Evolutionary conservation across 1,284 basidiomycete genomes (phyloP).

Genomic region (Irpex sp.): DNA sequence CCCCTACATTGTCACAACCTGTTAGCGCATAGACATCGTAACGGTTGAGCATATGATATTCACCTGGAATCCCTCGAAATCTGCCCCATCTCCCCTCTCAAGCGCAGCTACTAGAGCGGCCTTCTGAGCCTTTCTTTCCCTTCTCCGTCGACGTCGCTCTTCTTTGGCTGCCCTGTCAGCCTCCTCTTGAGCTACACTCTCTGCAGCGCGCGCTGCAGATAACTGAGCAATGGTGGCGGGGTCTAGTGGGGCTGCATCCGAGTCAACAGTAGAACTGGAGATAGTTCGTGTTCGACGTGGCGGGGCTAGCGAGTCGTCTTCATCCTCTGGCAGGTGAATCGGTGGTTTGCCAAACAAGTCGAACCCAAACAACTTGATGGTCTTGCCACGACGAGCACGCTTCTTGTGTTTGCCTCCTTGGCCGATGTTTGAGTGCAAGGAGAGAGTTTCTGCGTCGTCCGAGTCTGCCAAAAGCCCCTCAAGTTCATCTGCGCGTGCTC

Average conservation of each 20-base stretch:
- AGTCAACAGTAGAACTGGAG: constrained; percentile 56
- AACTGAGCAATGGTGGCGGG: constrained; percentile 47
- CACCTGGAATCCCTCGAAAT: constrained; percentile 61
- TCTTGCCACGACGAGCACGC: constrained; percentile 29
- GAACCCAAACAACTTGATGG: constrained; percentile 58
- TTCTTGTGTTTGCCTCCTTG: constrained; percentile 27
- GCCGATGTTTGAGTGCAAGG: constrained; percentile 63
- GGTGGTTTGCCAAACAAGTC: constrained; percentile 58
- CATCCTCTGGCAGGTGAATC: constrained; percentile 54
- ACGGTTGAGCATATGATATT: constrained; percentile 20
- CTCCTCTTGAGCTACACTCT: constrained; percentile 36
- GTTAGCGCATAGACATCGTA: background rate
- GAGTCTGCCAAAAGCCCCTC: constrained; percentile 50
- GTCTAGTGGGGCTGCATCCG: constrained; percentile 63
- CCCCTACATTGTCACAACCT: constrained; percentile 19
- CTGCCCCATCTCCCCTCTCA: constrained; percentile 25
- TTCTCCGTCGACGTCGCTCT: constrained; percentile 38
- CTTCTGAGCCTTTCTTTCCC: constrained; percentile 44
- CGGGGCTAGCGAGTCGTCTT: constrained; percentile 33
- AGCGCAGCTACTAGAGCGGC: constrained; percentile 37
- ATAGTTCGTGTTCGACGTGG: constrained; percentile 23
- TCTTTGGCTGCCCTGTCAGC: constrained; percentile 42
- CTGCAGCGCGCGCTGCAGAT: constrained; percentile 34
- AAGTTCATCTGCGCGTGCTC: constrained; percentile 51
- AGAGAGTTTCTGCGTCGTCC: constrained; percentile 50